Base-by-base conservation (phyloP, 345 rosid species). In the Noccaea caerulescens region DNA sequence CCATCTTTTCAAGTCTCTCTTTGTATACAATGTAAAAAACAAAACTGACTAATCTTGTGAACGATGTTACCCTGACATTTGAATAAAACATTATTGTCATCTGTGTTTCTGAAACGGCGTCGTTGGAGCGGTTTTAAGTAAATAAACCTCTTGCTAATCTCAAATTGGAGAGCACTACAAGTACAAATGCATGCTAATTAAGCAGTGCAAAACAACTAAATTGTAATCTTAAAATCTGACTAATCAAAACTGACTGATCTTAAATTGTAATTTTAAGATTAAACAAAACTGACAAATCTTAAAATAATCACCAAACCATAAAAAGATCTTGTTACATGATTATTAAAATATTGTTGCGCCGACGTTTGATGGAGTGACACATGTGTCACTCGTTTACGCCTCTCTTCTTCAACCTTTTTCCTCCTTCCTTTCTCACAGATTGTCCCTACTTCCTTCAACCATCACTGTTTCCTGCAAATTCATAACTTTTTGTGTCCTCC, bases 321-420 rank as follows among this genome's bases (percentile, higher is more conserved):
- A 62, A 55, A 72, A 20, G 23, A 10, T 47, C 8, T 9, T 7
- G 50, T 27, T 27, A 34, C 8, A 64, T 25, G 25, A 6, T 8
- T 6, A 64, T 5, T 33, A 16, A 30, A 46, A 45, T 20, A 20
- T 36, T 11, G 52, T 65, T 54, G 36, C 36, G 77, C 72, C 72
- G 67, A 73, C 77, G 77, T 66, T 39, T 25, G 5, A 58, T 47
- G 30, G 45, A 53, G 16, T 73, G 77, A 65, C 66, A 58, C 41
- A 43, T 18, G 72, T 73, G 77, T 50, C 66, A 27, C 27, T 54
- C 33, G 8, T 72, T 39, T 54, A 34, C 76, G 62, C 44, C 76
- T 61, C 68, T 69, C 57, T 55, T 23, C 73, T 56, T 9, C 63
- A 14, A 13, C 70, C 57, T 72, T 54, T 44, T 39, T 37, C 51